Evolutionary conservation across 2,329 filamentous ascomycete species (phyloP).

Genomic region (Penicillium psychrosexuale): DNA sequence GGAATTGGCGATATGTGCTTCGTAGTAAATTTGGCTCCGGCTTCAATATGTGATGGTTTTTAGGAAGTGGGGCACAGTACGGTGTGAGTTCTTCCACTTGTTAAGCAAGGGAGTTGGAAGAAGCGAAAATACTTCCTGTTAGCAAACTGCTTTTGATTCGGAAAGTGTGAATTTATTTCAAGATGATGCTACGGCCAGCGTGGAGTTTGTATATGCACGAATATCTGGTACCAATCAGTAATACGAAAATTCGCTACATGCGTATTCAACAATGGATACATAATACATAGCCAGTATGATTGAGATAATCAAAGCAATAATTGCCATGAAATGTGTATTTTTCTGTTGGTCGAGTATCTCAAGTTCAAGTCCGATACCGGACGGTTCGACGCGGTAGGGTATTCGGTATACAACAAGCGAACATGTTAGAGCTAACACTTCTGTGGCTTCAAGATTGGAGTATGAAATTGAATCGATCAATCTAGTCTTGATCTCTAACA

Average conservation of each 20-base stretch:
- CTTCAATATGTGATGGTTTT: not conserved
- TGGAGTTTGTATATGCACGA: not conserved
- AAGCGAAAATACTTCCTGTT: not conserved
- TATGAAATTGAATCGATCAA: not conserved
- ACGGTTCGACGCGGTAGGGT: not conserved
- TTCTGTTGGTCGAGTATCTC: not conserved
- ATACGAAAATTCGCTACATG: not conserved
- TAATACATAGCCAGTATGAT: not conserved
- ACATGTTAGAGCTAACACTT: not conserved
- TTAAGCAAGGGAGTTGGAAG: not conserved
- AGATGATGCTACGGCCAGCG: not conserved
- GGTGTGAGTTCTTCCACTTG: not conserved
- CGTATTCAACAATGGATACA: not conserved
- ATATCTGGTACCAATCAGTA: not conserved
- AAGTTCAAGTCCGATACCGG: slow-evolving; percentile 1
- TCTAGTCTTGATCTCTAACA: not conserved
- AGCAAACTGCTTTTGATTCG: not conserved
- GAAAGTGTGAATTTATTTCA: not conserved
- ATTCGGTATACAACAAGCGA: not conserved
- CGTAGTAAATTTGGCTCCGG: too few relatives aligned
- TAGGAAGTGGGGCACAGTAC: not conserved
- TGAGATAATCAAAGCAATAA: not conserved
- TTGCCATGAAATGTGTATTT: not conserved
- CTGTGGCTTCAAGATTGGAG: not conserved
- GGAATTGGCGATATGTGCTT: too few relatives aligned